These are phyloP conservation scores for Aspergillus bridgeri DNA, from an alignment of 495 filamentous ascomycete species.

Conservation along the genomic window DNA sequence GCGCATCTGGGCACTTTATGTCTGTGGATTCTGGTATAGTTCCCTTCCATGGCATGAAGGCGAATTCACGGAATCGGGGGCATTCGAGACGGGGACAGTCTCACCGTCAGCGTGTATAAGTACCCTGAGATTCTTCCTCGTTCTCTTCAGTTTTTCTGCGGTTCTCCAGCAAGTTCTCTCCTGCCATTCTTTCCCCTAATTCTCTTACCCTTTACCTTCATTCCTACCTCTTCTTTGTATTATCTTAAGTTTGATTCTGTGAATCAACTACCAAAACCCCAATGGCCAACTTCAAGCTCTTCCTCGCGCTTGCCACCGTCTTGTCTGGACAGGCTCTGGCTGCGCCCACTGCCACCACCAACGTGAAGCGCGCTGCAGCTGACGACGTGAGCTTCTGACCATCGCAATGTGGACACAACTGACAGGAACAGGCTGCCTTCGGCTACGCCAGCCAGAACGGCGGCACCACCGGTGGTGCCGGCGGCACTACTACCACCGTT, in stretches of 20 bases:
- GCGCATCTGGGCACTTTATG: not conserved
- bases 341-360: constrained; percentile 25
- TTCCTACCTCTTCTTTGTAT: constrained; percentile 9
- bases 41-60: not conserved
- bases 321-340: constrained; percentile 29
- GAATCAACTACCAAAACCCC: constrained; percentile 3
- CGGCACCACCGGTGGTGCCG: constrained; percentile 57
- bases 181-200: constrained; percentile 7
- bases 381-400: constrained; percentile 21
- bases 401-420: not conserved
- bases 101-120: not conserved
- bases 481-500: constrained; percentile 57
- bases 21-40: not conserved
- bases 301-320: constrained; percentile 26
- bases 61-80: not conserved
- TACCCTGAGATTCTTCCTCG: not conserved
- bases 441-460: constrained; percentile 46
- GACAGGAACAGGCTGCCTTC: constrained; percentile 20
- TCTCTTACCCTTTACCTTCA: constrained; percentile 2
- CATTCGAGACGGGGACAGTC: not conserved
- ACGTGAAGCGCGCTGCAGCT: constrained; percentile 27
- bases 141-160: not conserved
- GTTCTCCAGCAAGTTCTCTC: constrained; percentile 3
- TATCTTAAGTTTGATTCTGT: not conserved
- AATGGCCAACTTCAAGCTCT: constrained; percentile 29